phyloP scores from a whole-genome alignment of 1,139 yeast species.

The Geotrichum australiense region DNA sequence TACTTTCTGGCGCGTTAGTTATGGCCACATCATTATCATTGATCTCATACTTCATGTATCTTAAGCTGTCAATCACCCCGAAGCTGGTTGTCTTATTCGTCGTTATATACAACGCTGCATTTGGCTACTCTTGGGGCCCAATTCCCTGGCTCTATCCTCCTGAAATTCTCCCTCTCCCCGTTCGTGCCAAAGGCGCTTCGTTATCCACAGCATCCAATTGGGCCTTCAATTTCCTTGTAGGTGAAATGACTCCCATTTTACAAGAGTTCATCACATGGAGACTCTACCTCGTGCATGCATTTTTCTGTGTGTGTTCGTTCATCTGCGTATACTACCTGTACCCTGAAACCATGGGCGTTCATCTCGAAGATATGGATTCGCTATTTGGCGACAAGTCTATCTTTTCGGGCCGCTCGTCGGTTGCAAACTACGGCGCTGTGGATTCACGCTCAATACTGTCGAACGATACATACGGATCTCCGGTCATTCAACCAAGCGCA shows the following conservation, averaged over 20 bases:
- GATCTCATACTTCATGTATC: constrained; percentile 60
- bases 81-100: constrained; percentile 68
- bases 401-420: constrained; percentile 27
- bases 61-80: constrained; percentile 59
- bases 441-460: constrained; percentile 13
- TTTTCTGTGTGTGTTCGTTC: constrained; percentile 65
- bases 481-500: constrained; percentile 26
- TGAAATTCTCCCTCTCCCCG: constrained; percentile 79
- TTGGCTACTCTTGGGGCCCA: constrained; percentile 88
- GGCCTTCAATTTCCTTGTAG: constrained; percentile 90
- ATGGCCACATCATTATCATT: constrained; percentile 67
- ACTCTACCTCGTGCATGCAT: constrained; percentile 73
- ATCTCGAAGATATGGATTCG: constrained; percentile 81
- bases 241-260: constrained; percentile 81
- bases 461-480: constrained; percentile 22
- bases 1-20: constrained; percentile 65
- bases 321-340: constrained; percentile 60
- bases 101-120: constrained; percentile 72
- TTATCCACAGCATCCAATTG: constrained; percentile 88
- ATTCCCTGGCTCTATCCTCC: constrained; percentile 90
- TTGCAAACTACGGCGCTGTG: constrained; percentile 10
- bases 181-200: constrained; percentile 91
- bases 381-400: constrained; percentile 61
- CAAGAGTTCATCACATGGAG: constrained; percentile 74
- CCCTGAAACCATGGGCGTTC: constrained; percentile 88